Evolutionary conservation across 306 rosid genomes (phyloP), one percentile per base, ranked within the genome.

Genomic region (Urtica urens): DNA sequence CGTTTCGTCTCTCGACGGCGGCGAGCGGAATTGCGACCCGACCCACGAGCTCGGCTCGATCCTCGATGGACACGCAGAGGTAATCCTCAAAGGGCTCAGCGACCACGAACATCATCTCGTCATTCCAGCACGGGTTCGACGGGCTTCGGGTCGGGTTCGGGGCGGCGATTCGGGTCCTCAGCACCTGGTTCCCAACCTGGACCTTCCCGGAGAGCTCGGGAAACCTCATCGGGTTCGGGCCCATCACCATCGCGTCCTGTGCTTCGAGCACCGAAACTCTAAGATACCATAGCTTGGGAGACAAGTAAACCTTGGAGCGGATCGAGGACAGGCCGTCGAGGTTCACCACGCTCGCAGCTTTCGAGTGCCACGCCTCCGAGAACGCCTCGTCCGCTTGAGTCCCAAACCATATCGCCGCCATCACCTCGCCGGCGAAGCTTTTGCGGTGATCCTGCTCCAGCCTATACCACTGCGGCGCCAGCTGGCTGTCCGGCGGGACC

Each of bases 381-480:
- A 78, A 78, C 1, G 78, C 81, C 52, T 78, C 86, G 23, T 78
- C 86, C 6, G 81, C 86, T 38, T 78, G 86, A 43, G 81, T 78
- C 5, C 86, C 86, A 10, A 78, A 78, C 86, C 86, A 78, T 5
- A 78, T 58, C 1, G 86, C 67, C 2, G 65, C 39, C 86, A 78
- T 78, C 0, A 78, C 59, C 53, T 78, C 86, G 7, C 84, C 75
- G 1, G 71, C 26, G 49, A 64, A 73, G 1, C 61, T 30, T 63
- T 69, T 74, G 12, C 74, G 81, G 1, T 78, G 81, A 17, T 73
- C 74, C 78, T 56, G 74, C 62, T 70, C 86, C 78, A 78, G 64
- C 62, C 80, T 62, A 58, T 78, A 71, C 86, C 86, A 78, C 40
- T 78, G 86, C 3, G 86, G 86, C 6, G 86, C 86, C 28, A 74